Conservation (phyloP, 345 rosid species). For the Sonneratia alba region DNA sequence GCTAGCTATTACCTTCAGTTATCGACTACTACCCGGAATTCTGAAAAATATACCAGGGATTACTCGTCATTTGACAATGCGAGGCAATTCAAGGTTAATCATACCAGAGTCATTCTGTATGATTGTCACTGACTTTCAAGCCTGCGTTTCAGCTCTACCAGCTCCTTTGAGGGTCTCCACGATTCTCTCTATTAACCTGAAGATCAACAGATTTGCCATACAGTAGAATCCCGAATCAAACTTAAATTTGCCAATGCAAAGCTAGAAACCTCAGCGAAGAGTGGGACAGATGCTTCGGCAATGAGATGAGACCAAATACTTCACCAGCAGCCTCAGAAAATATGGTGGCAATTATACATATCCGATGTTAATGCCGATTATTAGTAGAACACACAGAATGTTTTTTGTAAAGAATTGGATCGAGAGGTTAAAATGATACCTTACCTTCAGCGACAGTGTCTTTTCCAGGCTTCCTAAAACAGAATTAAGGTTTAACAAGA, state of each 20-base stretch:
- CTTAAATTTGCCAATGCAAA: not conserved
- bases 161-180: conserved; percentile 22
- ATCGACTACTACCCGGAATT: not conserved
- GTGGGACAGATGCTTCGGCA: conserved; percentile 45
- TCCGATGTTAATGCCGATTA: conserved; percentile 35
- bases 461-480: conserved; percentile 37
- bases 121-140: conserved; percentile 9
- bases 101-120: conserved; percentile 4
- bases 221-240: not conserved
- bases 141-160: conserved; percentile 23
- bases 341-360: conserved; percentile 53
- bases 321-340: conserved; percentile 70
- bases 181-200: conserved; percentile 32
- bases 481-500: conserved; percentile 32
- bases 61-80: not conserved
- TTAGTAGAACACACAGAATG: conserved; percentile 11
- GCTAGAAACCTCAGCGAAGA: not conserved
- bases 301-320: conserved; percentile 64
- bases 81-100: not conserved
- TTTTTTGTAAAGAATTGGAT: conserved; percentile 9
- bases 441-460: conserved; percentile 62
- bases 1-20: not conserved
- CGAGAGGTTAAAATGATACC: conserved; percentile 34
- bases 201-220: not conserved
- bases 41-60: not conserved